Base-by-base conservation (phyloP, 2,329 filamentous ascomycete species). In the Talaromyces albobiverticillius region DNA sequence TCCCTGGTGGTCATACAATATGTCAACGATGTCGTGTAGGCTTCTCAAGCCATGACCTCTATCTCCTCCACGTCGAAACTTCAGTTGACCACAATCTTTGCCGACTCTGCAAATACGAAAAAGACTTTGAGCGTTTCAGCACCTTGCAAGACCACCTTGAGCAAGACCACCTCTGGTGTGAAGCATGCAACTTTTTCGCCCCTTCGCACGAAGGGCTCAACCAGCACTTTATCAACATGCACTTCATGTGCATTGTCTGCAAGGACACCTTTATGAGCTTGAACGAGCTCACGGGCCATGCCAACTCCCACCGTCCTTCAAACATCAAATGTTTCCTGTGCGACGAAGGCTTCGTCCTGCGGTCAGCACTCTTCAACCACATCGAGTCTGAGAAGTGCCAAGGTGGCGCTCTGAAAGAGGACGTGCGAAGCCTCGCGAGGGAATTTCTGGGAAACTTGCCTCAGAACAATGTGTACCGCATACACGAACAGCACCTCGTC, bases 291-390 rank as follows among this genome's bases (percentile, higher is more conserved):
- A 58, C 48, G 13, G 60, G 61, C 38, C 59, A 62, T 52, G 55
- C 51, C 4, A 55, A 54, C 46, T 51, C 47, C 7, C 60, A 63
- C 16, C 54, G 61, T 10, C 61, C 57, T 10, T 43, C 51, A 23
- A 57, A 36, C 2, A 55, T 61, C 4, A 8, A 34, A 9, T 64
- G 61, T 40, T 54, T 57, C 36, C 57, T 62, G 18, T 64, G 61
- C 20, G 14, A 40, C 3, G 41, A 56, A n/a, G 49, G 53, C 13
- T 63, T 63, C 36, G 45, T 49, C 4, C 51, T 58, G 1, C 47
- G 60, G 14, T 60, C 62, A 2, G 59, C 58, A 0, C 45, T 55
- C 22, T 63, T 63, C 49, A 61, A 61, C 31, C 62, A 64, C 36
- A 51, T 64, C 10, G 62, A 64, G 42, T 62, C 60, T 1, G 56